These are phyloP conservation scores for Coemansia asiatica DNA, from an alignment of 192 early-diverging fungal genomes.

Conservation along the genomic window DNA sequence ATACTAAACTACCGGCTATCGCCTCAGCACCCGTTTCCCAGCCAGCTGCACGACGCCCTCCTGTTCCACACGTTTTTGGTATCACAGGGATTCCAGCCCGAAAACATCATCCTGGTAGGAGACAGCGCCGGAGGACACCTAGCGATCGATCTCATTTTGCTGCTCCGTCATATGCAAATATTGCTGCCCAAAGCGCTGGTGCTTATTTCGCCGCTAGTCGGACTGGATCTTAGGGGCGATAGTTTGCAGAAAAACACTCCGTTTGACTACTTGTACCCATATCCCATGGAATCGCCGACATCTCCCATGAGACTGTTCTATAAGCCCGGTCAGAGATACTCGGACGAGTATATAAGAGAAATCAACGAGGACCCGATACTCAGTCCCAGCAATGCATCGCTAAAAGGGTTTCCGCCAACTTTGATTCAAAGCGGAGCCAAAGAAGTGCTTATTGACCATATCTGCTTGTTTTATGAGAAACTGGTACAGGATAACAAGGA, in stretches of 20 bases:
- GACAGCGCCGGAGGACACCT: slow-evolving; percentile 47
- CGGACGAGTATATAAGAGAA: neutral
- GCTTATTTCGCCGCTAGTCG: slow-evolving; percentile 19
- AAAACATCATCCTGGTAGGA: slow-evolving; percentile 24
- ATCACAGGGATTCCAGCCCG: slow-evolving; percentile 15
- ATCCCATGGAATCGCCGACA: slow-evolving; percentile 20
- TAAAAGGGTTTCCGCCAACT: slow-evolving; percentile 38
- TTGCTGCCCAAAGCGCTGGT: slow-evolving; percentile 1
- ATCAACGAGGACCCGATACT: slow-evolving; percentile 21
- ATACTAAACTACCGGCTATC: slow-evolving; percentile 39
- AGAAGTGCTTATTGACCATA: neutral
- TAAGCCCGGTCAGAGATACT: slow-evolving; percentile 22
- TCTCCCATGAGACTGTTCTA: slow-evolving; percentile 27
- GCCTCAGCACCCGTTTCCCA: slow-evolving; percentile 29
- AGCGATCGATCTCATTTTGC: slow-evolving; percentile 10
- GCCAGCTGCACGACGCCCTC: slow-evolving; percentile 36
- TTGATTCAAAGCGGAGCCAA: slow-evolving; percentile 1
- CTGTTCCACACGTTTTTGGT: slow-evolving; percentile 17
- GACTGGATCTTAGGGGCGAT: neutral
- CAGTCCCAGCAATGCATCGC: slow-evolving; percentile 11
- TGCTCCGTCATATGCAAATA: slow-evolving; percentile 7
- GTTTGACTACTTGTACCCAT: slow-evolving; percentile 22
- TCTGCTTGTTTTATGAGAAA: slow-evolving; percentile 12
- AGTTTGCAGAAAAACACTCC: slow-evolving; percentile 10
- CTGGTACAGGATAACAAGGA: slow-evolving; percentile 13